These are phyloP conservation scores for Solanum appendiculatum DNA, from an alignment of 257 asterid species.

Conservation along the genomic window DNA sequence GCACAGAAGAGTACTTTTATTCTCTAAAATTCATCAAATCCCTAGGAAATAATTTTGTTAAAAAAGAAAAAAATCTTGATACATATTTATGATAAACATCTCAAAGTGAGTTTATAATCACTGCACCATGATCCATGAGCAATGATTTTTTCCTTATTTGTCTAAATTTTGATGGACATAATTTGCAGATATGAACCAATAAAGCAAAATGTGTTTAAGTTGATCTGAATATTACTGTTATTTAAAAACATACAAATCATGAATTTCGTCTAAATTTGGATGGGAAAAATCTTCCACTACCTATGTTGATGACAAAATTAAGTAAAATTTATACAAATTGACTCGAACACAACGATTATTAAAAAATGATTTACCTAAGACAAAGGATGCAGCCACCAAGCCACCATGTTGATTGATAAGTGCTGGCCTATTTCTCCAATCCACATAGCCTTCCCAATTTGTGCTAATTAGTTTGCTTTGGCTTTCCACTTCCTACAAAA, in stretches of 20 bases:
- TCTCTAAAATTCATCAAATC: not conserved
- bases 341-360: not conserved
- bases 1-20: not conserved
- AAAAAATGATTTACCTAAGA: conserved; percentile 38
- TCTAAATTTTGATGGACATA: not conserved
- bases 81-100: not conserved
- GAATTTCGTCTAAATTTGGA: not conserved
- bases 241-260: not conserved
- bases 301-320: not conserved
- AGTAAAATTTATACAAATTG: too few species aligned
- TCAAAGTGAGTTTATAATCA: not conserved
- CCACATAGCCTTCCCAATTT: conserved; percentile 75
- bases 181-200: too few species aligned
- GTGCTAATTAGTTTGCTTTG: conserved; percentile 11
- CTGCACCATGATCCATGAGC: not conserved
- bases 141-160: not conserved
- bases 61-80: not conserved
- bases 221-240: not conserved
- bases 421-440: conserved; percentile 80
- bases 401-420: conserved; percentile 67
- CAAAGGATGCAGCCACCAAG: conserved; percentile 78
- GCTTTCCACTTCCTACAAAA: conserved; percentile 49
- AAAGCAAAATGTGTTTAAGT: not conserved
- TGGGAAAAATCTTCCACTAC: not conserved
- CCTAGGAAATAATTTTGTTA: not conserved